Evolutionary conservation across 176 grass and related monocot genomes (phyloP), one percentile per base, ranked within the genome.

Genomic region (Musa beccarii): DNA sequence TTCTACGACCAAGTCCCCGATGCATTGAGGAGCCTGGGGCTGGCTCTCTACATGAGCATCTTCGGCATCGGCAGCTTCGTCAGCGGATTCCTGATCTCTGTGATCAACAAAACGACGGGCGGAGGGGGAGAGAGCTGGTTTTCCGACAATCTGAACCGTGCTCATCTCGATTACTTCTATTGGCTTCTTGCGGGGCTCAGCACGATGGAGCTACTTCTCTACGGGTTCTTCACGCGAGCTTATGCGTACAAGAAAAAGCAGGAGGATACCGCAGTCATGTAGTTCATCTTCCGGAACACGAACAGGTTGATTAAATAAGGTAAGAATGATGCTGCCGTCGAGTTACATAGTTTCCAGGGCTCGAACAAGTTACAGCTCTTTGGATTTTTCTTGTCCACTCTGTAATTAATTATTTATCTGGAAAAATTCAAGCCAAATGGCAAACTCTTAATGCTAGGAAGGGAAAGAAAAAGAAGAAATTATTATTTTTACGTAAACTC

Each of bases 91-190:
- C 85, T 87, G 62, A 84, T 91, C 49, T 67, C 80, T 13, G 65
- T 2, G 9, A 91, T 87, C 19, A 49, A 91, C 2, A 1, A 19
- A 13, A 1, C 76, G 1, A 91, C 89, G n/a, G 67, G 10, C 54
- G 81, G 52, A 24, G 52, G 4, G 6, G 80, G 83, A 3, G 63
- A 78, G 20, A 91, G 89, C 77, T 91, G 89, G 85, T 87, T 91
- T 59, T 71, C 74, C 19, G 56, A 87, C 66, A 49, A 91, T 25
- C 76, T 91, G 2, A 91, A 87, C 65, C 22, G 52, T 6, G 89
- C 73, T 0, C 89, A 87, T 74, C 89, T 91, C 29, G 83, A 91
- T 56, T 91, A 91, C 85, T 91, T 91, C 80, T 91, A 87, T 6
- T 52, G 79, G 59, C 77, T 91, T 10, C 70, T 91, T 26, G 83